A percentile compares a stretch with the other conserved stretches of the same genome.
Conservation (phyloP, 768 basidiomycete species). For the Dioszegia hungarica region DNA sequence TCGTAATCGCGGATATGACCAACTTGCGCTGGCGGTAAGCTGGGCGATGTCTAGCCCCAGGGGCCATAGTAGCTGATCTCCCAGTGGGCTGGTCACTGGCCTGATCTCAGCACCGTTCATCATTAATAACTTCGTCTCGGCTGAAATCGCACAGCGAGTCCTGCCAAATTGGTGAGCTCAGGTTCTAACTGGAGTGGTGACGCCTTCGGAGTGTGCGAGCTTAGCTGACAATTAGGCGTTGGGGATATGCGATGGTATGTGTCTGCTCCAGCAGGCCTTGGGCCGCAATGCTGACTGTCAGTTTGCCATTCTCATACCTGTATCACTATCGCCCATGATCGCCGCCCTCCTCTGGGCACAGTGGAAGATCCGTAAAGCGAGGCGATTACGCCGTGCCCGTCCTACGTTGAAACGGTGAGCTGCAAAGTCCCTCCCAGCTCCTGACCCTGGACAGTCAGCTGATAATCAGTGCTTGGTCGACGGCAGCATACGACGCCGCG, state of each 20-base stretch:
- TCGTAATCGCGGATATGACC: constrained; percentile 52
- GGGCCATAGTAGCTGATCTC: neutral
- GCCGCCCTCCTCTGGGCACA: constrained; percentile 49
- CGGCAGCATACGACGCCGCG: constrained; percentile 14
- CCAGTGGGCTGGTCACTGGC: constrained; percentile 33
- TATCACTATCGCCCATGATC: constrained; percentile 46
- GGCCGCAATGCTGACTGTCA: neutral
- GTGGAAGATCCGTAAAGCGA: constrained; percentile 29
- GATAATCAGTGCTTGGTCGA: constrained; percentile 11
- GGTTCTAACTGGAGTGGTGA: too few relatives aligned
- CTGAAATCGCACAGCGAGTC: constrained; percentile 48
- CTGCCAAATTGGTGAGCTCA: constrained; percentile 34
- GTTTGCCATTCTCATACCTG: constrained; percentile 48
- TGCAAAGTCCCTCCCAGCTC: neutral
- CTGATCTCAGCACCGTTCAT: constrained; percentile 47
- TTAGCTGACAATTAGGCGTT: constrained; percentile 43
- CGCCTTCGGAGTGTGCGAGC: neutral
- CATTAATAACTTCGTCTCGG: constrained; percentile 50
- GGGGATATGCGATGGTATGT: constrained; percentile 50
- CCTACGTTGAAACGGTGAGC: neutral
- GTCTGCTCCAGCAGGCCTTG: neutral
- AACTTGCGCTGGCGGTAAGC: constrained; percentile 50
- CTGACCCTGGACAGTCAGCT: neutral
- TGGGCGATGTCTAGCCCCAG: neutral
- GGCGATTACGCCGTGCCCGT: neutral